Evolutionary conservation across 176 grass and related monocot species (phyloP), one percentile per base, ranked within the genome.

Genomic region (Phragmites australis): DNA sequence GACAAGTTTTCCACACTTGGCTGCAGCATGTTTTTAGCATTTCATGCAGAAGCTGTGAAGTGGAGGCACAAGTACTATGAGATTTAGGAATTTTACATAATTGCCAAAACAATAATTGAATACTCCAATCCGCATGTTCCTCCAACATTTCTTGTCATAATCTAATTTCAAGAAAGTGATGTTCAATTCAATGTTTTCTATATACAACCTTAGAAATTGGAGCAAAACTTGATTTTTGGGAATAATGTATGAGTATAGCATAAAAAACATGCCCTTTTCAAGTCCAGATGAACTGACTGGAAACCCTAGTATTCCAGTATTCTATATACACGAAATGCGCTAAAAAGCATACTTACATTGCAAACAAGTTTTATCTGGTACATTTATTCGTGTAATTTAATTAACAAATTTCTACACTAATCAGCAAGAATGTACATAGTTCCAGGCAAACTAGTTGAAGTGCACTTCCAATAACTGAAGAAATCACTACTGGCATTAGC

Each of bases 1-100:
- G 92, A 76, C 96, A 98, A 19, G 67, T 72, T 89, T 98, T 70
- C 96, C 90, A 25, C 96, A 98, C 64, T 95, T 98, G 17, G 78
- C 49, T 23, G 92, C 84, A 14, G 92, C 86, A 56, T 70, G 65
- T 65, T 93, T 98, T 66, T 95, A 75, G 81, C 92, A 98, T 88
- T 93, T 94, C 74, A 95, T 84, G 67, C 90, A 98, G 78, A 95
- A 98, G 74, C 90, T 98, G 84, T 67, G n/a, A 59, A 89, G 41
- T 45, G 52, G 44, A 83, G 52, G 4, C 23, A 40, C 46, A 18
- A 75, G 27, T 18, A 53, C n/a, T 75, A 42, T 37, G 17, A 70
- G 69, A 66, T 55, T 81, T 15, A 46, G 34, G 50, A 79, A 25
- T 16, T 32, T 19, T 45, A 21, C 18, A 79, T 8, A 56, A 23